Evolutionary conservation across 108 stramenopile genomes (phyloP), one percentile per base, ranked within the genome.

Genomic region (Asterionellopsis glacialis): DNA sequence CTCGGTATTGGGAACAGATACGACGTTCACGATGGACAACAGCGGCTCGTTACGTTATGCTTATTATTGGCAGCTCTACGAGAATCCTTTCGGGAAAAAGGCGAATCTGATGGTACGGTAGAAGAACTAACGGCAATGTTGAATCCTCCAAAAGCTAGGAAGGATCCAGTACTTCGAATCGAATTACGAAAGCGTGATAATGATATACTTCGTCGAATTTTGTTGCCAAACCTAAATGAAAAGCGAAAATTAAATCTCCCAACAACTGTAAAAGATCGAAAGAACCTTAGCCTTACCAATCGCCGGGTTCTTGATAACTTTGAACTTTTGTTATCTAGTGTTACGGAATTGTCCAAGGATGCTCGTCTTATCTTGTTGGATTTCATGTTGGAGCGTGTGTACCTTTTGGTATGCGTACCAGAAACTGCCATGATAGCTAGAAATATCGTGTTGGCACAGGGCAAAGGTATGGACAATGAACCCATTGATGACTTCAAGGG

Each of bases 401-500:
- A 76, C 41, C 28, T 79, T 27, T 27, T 80, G 33, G 72, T 74
- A 0, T 80, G 79, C 50, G 62, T 80, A 26, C 79, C 79, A 14
- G 79, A 80, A 39, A 72, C 74, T 0, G 72, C 67, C 44, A 54
- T 67, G 16, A 80, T 80, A 61, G 79, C 79, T 18, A 49, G 79
- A 27, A 80, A 75, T 52, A 73, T 80, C 24, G 79, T 80, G 11
- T 64, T 80, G 71, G 45, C 33, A 50, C 79, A 80, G 41, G 74
- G 64, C 11, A 80, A 75, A 41, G 79, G 79, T 23, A 80, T 72
- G 71, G 73, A 80, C 39, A 75, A 74, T 62, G 79, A 80, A 39
- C 61, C 74, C 9, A 68, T 80, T 0, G 79, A 80, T 69, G 79
- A 80, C 66, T 80, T 80, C 55, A 80, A 80, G 61, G 79, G 79